These are phyloP conservation scores for Fusarium pseudoanthophilum DNA, from an alignment of 2,329 filamentous ascomycete species.

Conservation along the genomic window DNA sequence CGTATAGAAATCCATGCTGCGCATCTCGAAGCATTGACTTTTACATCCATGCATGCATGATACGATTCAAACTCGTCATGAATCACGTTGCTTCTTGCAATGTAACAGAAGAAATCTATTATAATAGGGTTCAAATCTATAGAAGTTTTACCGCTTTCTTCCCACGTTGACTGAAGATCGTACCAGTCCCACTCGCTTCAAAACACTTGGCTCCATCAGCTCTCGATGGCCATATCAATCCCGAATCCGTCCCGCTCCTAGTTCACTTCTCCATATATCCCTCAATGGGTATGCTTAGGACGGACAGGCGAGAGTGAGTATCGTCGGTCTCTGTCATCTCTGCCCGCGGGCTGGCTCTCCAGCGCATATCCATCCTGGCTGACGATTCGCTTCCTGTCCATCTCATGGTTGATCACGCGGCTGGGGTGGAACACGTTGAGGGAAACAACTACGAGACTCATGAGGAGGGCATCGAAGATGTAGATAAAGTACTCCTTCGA, in stretches of 20 bases:
- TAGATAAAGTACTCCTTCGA: conserved; percentile 51
- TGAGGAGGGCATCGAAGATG: conserved; percentile 52
- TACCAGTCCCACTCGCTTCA: conserved; percentile 9
- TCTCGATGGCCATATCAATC: neutral
- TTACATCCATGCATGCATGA: neutral
- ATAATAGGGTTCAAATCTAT: neutral
- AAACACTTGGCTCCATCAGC: neutral
- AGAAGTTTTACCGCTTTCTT: neutral
- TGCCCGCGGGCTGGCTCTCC: conserved; percentile 33
- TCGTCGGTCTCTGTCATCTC: conserved; percentile 8
- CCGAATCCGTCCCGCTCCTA: neutral
- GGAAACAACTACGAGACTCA: conserved; percentile 44
- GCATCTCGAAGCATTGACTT: conserved; percentile 11
- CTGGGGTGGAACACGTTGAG: conserved; percentile 46
- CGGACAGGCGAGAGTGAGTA: conserved; percentile 25
- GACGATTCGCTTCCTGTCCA: conserved; percentile 33
- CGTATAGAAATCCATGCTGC: conserved; percentile 5
- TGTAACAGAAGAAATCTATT: conserved; percentile 20
- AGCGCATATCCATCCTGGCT: conserved; percentile 42
- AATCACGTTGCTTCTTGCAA: neutral
- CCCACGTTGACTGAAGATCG: neutral
- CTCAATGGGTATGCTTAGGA: conserved; percentile 3
- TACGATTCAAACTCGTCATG: neutral
- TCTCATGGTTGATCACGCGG: conserved; percentile 37
- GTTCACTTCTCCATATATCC: neutral